Evolutionary conservation across 1,284 basidiomycete genomes (phyloP).

Genomic region (Mycena sp.): DNA sequence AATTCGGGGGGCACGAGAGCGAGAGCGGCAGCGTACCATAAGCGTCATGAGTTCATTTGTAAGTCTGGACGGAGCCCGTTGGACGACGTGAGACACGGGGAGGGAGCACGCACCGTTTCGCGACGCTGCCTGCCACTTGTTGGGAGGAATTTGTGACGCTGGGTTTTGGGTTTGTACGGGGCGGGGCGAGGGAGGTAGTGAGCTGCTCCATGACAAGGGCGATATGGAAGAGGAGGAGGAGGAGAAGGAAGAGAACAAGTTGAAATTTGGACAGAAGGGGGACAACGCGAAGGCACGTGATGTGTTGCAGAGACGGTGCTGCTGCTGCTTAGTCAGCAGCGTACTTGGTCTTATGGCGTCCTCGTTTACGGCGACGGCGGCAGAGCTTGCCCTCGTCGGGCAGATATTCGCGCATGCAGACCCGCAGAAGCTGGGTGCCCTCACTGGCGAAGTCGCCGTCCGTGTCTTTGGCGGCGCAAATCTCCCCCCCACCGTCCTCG

Average conservation of each 20-base stretch:
- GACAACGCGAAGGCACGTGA: not conserved
- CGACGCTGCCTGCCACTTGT: slow-evolving; percentile 76
- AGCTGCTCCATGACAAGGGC: slow-evolving; percentile 70
- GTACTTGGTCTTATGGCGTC: slow-evolving; percentile 59
- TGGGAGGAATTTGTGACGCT: slow-evolving; percentile 57
- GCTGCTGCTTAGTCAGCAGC: not conserved
- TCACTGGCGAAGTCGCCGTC: slow-evolving; percentile 89
- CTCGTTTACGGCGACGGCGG: slow-evolving; percentile 69
- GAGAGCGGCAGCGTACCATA: slow-evolving; percentile 63
- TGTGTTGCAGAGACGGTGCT: not conserved
- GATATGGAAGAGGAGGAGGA: not conserved
- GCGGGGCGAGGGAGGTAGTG: slow-evolving; percentile 69
- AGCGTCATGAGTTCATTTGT: slow-evolving; percentile 86
- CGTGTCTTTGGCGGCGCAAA: slow-evolving; percentile 83
- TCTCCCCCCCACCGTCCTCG: slow-evolving; percentile 80
- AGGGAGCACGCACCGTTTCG: slow-evolving; percentile 68
- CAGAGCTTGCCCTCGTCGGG: slow-evolving; percentile 73
- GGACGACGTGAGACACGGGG: not conserved
- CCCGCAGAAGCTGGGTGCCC: slow-evolving; percentile 79
- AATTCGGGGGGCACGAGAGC: not conserved
- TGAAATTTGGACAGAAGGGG: too few relatives aligned
- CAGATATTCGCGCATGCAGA: slow-evolving; percentile 77
- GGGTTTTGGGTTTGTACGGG: slow-evolving; percentile 64
- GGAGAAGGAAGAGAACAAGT: not conserved
- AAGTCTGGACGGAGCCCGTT: slow-evolving; percentile 54